phyloP scores from a whole-genome alignment of 352 stramenopile genomes.

The Phytophthora pisi region DNA sequence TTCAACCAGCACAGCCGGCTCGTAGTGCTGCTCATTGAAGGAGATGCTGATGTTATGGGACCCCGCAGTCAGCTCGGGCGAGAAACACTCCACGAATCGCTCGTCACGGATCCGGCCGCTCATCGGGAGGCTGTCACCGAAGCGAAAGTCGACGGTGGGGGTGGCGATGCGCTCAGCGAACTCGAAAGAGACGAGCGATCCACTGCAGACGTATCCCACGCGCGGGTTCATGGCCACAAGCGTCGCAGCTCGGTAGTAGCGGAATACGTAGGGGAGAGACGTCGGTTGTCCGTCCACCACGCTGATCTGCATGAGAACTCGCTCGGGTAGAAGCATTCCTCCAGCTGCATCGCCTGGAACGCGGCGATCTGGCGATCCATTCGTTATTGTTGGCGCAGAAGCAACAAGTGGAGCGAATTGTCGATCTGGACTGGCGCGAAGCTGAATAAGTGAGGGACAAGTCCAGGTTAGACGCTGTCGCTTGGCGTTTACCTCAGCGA shows the following conservation, averaged over 20 bases:
- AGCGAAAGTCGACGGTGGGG: conserved; percentile 66
- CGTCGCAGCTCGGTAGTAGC: conserved; percentile 56
- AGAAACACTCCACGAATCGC: conserved; percentile 69
- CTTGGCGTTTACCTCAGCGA: conserved; percentile 49
- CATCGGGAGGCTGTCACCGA: conserved; percentile 43
- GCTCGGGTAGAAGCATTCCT: conserved; percentile 53
- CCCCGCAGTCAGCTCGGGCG: conserved; percentile 52
- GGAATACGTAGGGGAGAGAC: conserved; percentile 57
- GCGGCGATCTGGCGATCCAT: conserved; percentile 14
- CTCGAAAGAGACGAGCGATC: conserved; percentile 69
- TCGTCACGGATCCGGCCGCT: conserved; percentile 43
- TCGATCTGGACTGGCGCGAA: conserved; percentile 19
- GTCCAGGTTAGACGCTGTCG: conserved; percentile 55
- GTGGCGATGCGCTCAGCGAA: conserved; percentile 64
- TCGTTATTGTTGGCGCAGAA: conserved; percentile 6
- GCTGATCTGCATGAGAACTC: conserved; percentile 62
- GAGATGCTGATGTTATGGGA: conserved; percentile 56
- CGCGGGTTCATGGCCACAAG: conserved; percentile 59
- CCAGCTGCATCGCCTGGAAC: background rate
- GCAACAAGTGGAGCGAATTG: conserved; percentile 27
- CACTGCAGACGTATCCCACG: conserved; percentile 66
- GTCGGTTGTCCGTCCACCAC: conserved; percentile 57
- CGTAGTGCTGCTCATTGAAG: conserved; percentile 75
- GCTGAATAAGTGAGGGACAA: conserved; percentile 46
- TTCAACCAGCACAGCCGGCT: conserved; percentile 29